Evolutionary conservation across 1,284 basidiomycete genomes (phyloP), one percentile per base, ranked within the genome.

Genomic region (Puccinia hordei): DNA sequence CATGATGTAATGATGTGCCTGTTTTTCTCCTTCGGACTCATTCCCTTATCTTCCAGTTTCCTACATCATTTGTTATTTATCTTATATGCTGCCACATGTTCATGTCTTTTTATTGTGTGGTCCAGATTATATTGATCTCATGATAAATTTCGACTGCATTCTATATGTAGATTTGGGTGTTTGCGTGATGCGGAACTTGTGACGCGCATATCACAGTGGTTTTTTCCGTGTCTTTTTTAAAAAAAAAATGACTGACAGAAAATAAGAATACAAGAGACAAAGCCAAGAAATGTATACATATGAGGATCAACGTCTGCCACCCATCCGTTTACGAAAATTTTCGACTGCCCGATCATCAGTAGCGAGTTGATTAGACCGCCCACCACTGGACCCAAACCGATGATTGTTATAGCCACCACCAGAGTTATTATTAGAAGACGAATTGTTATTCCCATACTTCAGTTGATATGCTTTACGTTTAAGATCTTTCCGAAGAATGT

Each of bases 281-380:
- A 59, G 27, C 5, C 27, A 59, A n/a, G 33, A 19, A 30, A 19
- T 33, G 13, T 33, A 27, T n/a, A n/a, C 4, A 15, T 24, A 27
- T 44, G 38, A 38, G 12, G 27, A 49, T 68, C 71, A 79, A 41
- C 77, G 66, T 53, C 77, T 68, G 15, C 77, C 77, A 19, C 66
- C 77, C 77, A 79, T 79, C 22, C 77, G 66, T 63, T 79, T 79
- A 3, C 77, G 49, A 27, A 79, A 79, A 57, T 79, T 79, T 72
- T 79, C 77, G 38, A 79, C 77, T 10, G 77, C 77, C 22, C 77
- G 49, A 61, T 79, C 77, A 35, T 79, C 77, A 24, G 77, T 79
- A 19, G 77, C 77, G 44, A 72, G 49, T 59, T 79, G 77, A 49
- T 57, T 63, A 53, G 51, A 53, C 17, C 59, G n/a, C 22, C 68